Conservation (phyloP, 2,329 filamentous ascomycete species). For the Alternaria conjuncta region DNA sequence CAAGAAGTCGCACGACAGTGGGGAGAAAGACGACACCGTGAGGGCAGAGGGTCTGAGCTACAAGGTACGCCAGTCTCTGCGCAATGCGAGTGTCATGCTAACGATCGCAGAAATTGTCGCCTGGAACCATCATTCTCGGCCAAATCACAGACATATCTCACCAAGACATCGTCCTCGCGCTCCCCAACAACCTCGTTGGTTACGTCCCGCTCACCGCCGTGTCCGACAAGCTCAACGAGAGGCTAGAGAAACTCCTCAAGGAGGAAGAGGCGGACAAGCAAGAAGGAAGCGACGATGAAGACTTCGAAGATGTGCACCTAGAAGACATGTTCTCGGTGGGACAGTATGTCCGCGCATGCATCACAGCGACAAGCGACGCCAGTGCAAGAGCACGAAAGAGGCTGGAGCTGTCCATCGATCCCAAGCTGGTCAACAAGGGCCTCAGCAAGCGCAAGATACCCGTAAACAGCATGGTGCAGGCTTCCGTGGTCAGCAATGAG, state of each 20-base stretch:
- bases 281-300: conserved; percentile 56
- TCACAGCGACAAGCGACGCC: conserved; percentile 78
- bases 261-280: conserved; percentile 67
- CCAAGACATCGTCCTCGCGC: conserved; percentile 77
- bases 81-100: conserved; percentile 7
- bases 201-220: conserved; percentile 93
- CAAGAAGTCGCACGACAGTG: conserved; percentile 48
- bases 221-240: conserved; percentile 77
- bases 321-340: conserved; percentile 78
- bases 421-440: conserved; percentile 77
- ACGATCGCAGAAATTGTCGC: conserved; percentile 71
- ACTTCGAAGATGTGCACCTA: conserved; percentile 70
- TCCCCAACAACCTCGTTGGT: conserved; percentile 92
- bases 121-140: conserved; percentile 86
- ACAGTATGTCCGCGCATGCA: conserved; percentile 85
- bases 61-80: conserved; percentile 66
- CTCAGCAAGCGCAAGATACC: conserved; percentile 76
- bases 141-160: conserved; percentile 82
- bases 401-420: conserved; percentile 87
- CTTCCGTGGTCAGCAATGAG: conserved; percentile 87
- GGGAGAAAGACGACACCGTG: conserved; percentile 59
- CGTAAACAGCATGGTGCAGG: conserved; percentile 80
- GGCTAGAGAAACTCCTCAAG: conserved; percentile 71
- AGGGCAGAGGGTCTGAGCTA: conserved; percentile 88
- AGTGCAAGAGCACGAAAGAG: conserved; percentile 73